Evolutionary conservation across 805 yeast species (phyloP).

Genomic region (Babjeviella inositovora): DNA sequence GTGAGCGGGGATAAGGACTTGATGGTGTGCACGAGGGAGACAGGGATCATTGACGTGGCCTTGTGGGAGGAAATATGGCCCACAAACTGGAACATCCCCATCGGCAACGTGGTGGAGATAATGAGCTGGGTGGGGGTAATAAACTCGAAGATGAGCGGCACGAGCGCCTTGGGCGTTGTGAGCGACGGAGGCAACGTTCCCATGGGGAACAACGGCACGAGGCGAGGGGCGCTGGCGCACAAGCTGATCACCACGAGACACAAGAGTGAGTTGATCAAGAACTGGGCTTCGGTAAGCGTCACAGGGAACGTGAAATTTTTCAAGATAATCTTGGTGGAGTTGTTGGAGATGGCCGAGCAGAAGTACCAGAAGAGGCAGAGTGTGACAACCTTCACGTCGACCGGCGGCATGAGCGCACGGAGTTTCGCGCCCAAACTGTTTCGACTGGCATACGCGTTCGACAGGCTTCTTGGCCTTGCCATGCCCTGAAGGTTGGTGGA

Average conservation of each 20-base stretch:
- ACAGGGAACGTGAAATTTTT: constrained; percentile 62
- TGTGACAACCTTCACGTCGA: constrained; percentile 8
- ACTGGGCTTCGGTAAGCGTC: constrained; percentile 82
- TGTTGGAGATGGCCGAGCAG: constrained; percentile 66
- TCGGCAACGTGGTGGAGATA: constrained; percentile 64
- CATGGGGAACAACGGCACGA: constrained; percentile 21
- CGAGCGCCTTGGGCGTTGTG: constrained; percentile 10
- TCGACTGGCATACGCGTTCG: too few species aligned
- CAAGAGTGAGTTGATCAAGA: constrained; percentile 49
- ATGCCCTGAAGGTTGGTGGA: too few species aligned
- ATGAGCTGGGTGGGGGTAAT: constrained; percentile 36
- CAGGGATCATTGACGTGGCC: constrained; percentile 86
- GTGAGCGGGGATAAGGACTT: constrained; percentile 84
- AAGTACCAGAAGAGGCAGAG: constrained; percentile 72
- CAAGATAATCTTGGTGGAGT: constrained; percentile 66
- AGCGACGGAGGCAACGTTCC: too few species aligned
- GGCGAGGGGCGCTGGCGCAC: constrained; percentile 9
- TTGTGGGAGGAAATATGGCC: constrained; percentile 88
- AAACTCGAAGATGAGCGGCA: constrained; percentile 17
- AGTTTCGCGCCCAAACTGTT: too few species aligned
- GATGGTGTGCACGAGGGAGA: constrained; percentile 88
- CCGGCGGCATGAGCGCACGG: constrained; percentile 11
- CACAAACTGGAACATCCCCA: constrained; percentile 86
- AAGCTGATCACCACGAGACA: constrained; percentile 27
- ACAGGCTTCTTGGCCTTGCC: too few species aligned